Evolutionary conservation across 306 rosid species (phyloP).

Genomic region (Rubus idaeus): DNA sequence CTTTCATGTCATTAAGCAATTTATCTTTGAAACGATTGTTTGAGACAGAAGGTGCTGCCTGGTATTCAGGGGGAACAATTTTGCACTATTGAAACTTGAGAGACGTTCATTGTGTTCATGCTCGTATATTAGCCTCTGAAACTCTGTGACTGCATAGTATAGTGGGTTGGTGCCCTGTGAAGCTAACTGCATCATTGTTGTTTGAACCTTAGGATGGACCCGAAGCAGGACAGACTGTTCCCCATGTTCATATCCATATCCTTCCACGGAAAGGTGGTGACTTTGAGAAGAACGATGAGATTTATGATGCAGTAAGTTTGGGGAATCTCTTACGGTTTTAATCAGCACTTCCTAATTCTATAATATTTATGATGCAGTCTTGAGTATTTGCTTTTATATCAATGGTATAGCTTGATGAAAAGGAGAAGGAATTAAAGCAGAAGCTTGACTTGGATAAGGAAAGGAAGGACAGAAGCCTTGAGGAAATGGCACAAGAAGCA

Average conservation of each 20-base stretch:
- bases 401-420: constrained; percentile 65
- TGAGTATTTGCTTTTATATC: constrained; percentile 14
- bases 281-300: constrained; percentile 80
- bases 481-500: constrained; percentile 82
- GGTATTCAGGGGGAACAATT: not conserved
- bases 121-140: constrained; percentile 5
- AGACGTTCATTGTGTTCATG: not conserved
- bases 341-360: constrained; percentile 3
- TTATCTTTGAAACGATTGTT: constrained; percentile 9
- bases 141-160: constrained; percentile 4
- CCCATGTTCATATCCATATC: constrained; percentile 92
- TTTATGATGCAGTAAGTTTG: constrained; percentile 76
- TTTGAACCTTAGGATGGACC: constrained; percentile 77
- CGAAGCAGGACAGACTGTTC: constrained; percentile 87
- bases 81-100: not conserved
- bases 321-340: not conserved
- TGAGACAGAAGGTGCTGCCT: not conserved
- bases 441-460: constrained; percentile 84
- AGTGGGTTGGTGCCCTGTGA: constrained; percentile 2
- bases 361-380: not conserved
- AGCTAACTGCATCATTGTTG: constrained; percentile 23
- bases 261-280: constrained; percentile 75
- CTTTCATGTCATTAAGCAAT: constrained; percentile 1
- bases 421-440: constrained; percentile 72
- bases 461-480: constrained; percentile 67